Percentiles rank a stretch among this genome's conserved stretches.
Conservation (phyloP, 1,284 basidiomycete species). For the Trichosporon sp. region DNA sequence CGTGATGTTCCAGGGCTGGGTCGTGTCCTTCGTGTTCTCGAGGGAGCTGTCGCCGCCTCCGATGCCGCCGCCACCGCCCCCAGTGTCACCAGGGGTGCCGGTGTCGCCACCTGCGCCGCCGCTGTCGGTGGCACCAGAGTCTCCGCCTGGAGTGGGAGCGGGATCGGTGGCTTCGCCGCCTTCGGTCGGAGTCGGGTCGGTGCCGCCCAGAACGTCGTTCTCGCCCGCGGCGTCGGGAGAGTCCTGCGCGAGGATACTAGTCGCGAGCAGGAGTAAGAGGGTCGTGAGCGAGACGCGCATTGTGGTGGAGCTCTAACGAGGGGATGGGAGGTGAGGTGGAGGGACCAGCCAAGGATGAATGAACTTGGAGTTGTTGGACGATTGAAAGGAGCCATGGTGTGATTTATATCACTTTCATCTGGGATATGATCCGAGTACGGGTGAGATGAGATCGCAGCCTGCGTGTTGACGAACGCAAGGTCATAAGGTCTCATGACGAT, state of each 20-base stretch:
- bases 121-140: not conserved
- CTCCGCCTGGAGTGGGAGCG: too few relatives aligned
- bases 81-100: too few relatives aligned
- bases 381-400: too few relatives aligned
- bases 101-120: not conserved
- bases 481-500: too few relatives aligned
- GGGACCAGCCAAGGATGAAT: too few relatives aligned
- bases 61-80: not conserved
- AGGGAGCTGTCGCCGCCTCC: not conserved
- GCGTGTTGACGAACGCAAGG: too few relatives aligned
- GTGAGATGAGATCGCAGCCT: too few relatives aligned
- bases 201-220: not conserved
- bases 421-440: too few relatives aligned
- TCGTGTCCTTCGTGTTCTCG: not conserved
- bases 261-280: conserved; percentile 1
- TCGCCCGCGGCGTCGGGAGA: not conserved
- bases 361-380: too few relatives aligned
- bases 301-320: not conserved
- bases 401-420: too few relatives aligned
- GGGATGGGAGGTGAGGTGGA: too few relatives aligned
- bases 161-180: too few relatives aligned
- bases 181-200: not conserved
- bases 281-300: not conserved
- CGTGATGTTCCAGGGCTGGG: conserved; percentile 21
- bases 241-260: not conserved